phyloP scores from a whole-genome alignment of 805 yeast species.

The Pichia pseudocactophila region DNA sequence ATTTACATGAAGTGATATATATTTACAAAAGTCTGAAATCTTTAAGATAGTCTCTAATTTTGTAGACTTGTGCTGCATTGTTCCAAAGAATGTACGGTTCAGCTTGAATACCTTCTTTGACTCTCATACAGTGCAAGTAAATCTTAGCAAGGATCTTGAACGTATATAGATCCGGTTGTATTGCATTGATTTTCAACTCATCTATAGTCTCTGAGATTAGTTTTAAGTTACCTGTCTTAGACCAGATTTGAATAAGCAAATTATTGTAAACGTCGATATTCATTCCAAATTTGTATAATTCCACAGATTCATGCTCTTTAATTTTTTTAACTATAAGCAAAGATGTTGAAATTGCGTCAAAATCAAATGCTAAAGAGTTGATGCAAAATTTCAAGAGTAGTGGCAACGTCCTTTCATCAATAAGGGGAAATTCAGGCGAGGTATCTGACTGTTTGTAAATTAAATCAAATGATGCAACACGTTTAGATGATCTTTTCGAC shows the following conservation, averaged over 20 bases:
- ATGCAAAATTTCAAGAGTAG: slow-evolving; percentile 21
- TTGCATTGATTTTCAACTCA: slow-evolving; percentile 25
- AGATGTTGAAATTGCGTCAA: slow-evolving; percentile 23
- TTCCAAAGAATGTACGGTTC: slow-evolving; percentile 26
- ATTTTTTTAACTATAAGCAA: slow-evolving; percentile 16
- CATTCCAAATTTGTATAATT: slow-evolving; percentile 25
- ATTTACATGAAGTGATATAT: not conserved
- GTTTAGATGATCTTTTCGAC: not conserved
- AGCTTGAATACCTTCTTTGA: slow-evolving; percentile 13
- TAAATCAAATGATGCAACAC: slow-evolving; percentile 1
- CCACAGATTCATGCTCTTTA: slow-evolving; percentile 22
- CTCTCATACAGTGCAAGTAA: slow-evolving; percentile 24
- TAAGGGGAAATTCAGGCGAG: slow-evolving; percentile 18
- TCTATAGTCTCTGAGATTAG: slow-evolving; percentile 19
- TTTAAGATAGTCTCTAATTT: slow-evolving; percentile 17
- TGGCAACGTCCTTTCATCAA: slow-evolving; percentile 22
- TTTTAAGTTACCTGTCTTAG: slow-evolving; percentile 20
- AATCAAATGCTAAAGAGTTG: slow-evolving; percentile 25
- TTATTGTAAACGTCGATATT: slow-evolving; percentile 25
- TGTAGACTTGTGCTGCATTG: slow-evolving; percentile 20
- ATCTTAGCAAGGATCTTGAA: slow-evolving; percentile 20
- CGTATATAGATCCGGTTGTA: slow-evolving; percentile 24
- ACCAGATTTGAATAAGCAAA: slow-evolving; percentile 22
- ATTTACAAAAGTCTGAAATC: slow-evolving; percentile 10
- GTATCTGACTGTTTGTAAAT: slow-evolving; percentile 8